These are phyloP conservation scores for Claviceps sp. DNA, from an alignment of 2,329 filamentous ascomycete genomes.

Conservation along the genomic window DNA sequence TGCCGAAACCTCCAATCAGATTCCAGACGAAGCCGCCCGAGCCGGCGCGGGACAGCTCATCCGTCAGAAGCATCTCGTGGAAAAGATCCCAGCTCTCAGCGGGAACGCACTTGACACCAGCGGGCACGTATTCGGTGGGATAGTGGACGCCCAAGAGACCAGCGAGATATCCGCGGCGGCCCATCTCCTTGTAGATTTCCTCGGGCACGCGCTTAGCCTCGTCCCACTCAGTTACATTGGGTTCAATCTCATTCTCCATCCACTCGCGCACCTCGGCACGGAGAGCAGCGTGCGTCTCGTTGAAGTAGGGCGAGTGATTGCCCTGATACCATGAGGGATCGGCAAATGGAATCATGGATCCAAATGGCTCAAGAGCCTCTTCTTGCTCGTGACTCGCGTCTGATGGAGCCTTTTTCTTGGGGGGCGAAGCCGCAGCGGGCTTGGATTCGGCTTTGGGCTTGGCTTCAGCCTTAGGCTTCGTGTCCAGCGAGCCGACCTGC, in stretches of 20 bases:
- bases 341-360: constrained; percentile 76
- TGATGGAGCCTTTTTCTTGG: constrained; percentile 16
- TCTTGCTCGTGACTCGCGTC: constrained; percentile 31
- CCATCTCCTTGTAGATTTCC: constrained; percentile 90
- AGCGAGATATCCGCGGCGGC: constrained; percentile 82
- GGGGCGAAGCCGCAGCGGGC: constrained; percentile 14
- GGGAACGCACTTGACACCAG: constrained; percentile 58
- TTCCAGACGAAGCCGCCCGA: constrained; percentile 97
- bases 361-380: constrained; percentile 72
- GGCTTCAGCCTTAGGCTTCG: constrained; percentile 59
- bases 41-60: constrained; percentile 79
- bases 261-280: constrained; percentile 84
- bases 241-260: constrained; percentile 81
- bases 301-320: constrained; percentile 93
- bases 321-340: constrained; percentile 93
- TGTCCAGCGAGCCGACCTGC: constrained; percentile 77
- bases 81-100: constrained; percentile 94
- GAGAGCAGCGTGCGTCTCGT: constrained; percentile 82
- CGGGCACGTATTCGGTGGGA: constrained; percentile 58
- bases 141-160: constrained; percentile 78
- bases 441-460: constrained; percentile 24
- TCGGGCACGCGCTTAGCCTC: constrained; percentile 84
- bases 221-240: constrained; percentile 90
- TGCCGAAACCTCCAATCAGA: constrained; percentile 89
- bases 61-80: constrained; percentile 91